Conservation (phyloP, 1,139 yeast genomes). For the Debaryomyces udenii region DNA sequence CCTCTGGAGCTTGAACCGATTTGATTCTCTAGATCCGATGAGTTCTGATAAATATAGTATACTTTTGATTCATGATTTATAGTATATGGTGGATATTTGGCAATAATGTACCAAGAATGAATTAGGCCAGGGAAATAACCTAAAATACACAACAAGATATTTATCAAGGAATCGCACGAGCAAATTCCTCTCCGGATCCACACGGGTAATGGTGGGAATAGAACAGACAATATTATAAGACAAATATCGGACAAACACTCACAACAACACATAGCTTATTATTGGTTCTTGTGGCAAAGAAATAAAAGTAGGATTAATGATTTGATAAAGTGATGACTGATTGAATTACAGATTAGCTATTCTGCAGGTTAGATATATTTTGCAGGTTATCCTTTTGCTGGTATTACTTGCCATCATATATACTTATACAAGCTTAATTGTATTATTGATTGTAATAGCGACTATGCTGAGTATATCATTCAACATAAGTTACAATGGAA, state of each 20-base stretch:
- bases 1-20: slow-evolving; percentile 1
- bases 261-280: slow-evolving; percentile 18
- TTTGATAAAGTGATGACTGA: no score
- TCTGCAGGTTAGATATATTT: no score
- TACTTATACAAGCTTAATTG: no score
- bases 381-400: no score
- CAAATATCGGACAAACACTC: slow-evolving; percentile 51
- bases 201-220: slow-evolving; percentile 75
- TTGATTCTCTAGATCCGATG: slow-evolving; percentile 36
- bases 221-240: slow-evolving; percentile 59
- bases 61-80: slow-evolving; percentile 27
- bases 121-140: slow-evolving; percentile 74
- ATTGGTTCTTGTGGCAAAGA: neutral
- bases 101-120: slow-evolving; percentile 67
- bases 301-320: no score
- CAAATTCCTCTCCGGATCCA: slow-evolving; percentile 69
- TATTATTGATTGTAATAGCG: neutral
- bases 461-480: slow-evolving; percentile 30
- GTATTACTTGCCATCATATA: no score
- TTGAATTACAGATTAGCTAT: no score
- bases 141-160: slow-evolving; percentile 56
- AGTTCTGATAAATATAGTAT: slow-evolving; percentile 32
- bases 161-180: slow-evolving; percentile 61
- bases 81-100: slow-evolving; percentile 44
- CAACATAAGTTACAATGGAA: slow-evolving; percentile 23